Base-by-base conservation (phyloP, 257 asterid genomes). In the Fraxinus americana region DNA sequence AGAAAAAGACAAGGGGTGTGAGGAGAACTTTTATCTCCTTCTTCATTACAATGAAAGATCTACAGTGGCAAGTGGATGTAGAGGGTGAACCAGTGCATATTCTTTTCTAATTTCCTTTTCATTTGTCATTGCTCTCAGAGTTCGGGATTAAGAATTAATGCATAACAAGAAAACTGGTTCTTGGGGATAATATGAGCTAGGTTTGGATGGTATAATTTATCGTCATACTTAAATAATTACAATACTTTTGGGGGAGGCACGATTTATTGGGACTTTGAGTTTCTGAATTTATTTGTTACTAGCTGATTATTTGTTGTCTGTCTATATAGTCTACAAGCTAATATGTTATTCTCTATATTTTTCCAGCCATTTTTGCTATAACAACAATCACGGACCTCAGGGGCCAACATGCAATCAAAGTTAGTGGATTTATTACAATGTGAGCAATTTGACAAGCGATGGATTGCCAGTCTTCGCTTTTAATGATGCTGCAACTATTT, bases 361-460 rank as follows among this genome's bases (percentile, higher is more conserved):
- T 72, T 74, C 78, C 69, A 81, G 85, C 66, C 76, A 77, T 34
- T 67, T 79, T 54, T 75, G 36, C 78, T 63, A 68, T 75, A 35
- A 74, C 78, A 78, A 65, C 29, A 63, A 70, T 48, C 41, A 6
- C 3, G 67, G 71, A 45, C 73, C 77, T 71, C 32, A 35, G 25
- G 68, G 52, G 71, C 45, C 68, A 66, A 35, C 72, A 83, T 30
- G 48, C 9, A 21, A 5, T 19, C 72, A 13, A 67, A 71, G 39
- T 14, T 23, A 36, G 76, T 38, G 25, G 72, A 78, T 70, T 59
- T 70, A 78, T 57, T 78, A 50, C 74, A 14, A 32, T 27, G 45
- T 48, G 23, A 52, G 83, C 79, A 48, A 75, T 35, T 57, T 32
- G 69, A 78, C 19, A 71, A 54, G 79, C 80, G 35, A 52, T 7